phyloP scores from a whole-genome alignment of 345 rosid species.

The Microthlaspi erraticum region DNA sequence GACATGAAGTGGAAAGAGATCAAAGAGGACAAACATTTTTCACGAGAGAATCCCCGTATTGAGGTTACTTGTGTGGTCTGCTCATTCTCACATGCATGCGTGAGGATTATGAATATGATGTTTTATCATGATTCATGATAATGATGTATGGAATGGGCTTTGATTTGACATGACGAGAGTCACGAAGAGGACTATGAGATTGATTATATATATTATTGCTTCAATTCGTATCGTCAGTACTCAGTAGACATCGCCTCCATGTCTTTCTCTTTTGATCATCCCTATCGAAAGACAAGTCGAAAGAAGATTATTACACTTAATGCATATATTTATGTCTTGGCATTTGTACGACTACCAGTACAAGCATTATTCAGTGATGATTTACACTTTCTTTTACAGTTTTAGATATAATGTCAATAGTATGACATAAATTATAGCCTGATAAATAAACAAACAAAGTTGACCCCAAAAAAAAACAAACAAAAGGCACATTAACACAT shows the following conservation, averaged over 20 bases:
- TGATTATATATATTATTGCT: background rate
- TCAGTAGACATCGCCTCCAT: slow-evolving; percentile 43
- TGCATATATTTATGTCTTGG: slow-evolving; percentile 14
- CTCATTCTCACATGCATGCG: slow-evolving; percentile 33
- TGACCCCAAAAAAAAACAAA: too few relatives aligned
- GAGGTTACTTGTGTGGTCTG: slow-evolving; percentile 30
- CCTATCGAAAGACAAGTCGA: slow-evolving; percentile 30
- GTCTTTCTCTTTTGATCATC: slow-evolving; percentile 40
- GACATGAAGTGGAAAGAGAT: slow-evolving; percentile 27
- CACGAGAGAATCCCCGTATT: slow-evolving; percentile 24
- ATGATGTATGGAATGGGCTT: slow-evolving; percentile 37
- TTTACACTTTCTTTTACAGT: background rate
- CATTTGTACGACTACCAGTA: slow-evolving; percentile 28
- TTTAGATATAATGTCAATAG: too few relatives aligned
- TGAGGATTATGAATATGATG: background rate
- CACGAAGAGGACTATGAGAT: slow-evolving; percentile 32
- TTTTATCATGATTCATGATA: slow-evolving; percentile 18
- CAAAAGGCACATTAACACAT: too few relatives aligned
- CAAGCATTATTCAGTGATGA: slow-evolving; percentile 1
- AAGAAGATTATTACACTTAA: background rate
- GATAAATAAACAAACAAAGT: too few relatives aligned
- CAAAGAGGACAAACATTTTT: slow-evolving; percentile 36
- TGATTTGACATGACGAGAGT: slow-evolving; percentile 48
- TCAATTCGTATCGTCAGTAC: slow-evolving; percentile 30
- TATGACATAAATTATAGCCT: too few relatives aligned